A percentile compares a stretch with the other conserved stretches of the same genome.
Conservation (phyloP, 1,284 basidiomycete genomes). For the Inonotus hispidus region DNA sequence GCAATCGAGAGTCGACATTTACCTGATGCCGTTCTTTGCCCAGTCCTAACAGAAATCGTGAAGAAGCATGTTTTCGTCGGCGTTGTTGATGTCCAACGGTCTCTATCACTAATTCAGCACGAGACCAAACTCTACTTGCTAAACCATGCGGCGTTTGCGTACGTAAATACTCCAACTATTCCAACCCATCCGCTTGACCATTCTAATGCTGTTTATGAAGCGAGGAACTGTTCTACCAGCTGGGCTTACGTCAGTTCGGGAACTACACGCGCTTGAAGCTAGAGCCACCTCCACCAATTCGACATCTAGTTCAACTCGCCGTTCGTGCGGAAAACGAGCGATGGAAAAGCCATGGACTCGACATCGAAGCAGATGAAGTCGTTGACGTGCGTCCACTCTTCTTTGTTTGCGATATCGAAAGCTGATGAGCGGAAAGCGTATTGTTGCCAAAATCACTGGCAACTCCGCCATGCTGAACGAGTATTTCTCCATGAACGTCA, state of each 20-base stretch:
- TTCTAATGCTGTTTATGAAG: constrained; percentile 35
- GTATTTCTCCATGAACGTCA: constrained; percentile 82
- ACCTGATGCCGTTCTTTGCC: not conserved
- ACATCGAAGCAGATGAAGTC: constrained; percentile 53
- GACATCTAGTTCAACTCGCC: constrained; percentile 71
- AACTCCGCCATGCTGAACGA: constrained; percentile 86
- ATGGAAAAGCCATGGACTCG: constrained; percentile 32
- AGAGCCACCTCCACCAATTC: constrained; percentile 76
- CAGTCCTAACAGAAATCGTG: constrained; percentile 81
- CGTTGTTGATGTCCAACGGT: constrained; percentile 74
- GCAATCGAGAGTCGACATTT: too few species aligned
- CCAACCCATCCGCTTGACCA: not conserved
- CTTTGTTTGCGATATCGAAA: not conserved
- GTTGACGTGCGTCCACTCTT: constrained; percentile 53
- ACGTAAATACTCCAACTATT: constrained; percentile 27
- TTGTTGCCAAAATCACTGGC: constrained; percentile 48
- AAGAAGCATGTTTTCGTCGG: constrained; percentile 91
- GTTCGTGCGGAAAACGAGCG: constrained; percentile 67
- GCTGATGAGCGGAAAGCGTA: constrained; percentile 41
- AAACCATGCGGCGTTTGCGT: constrained; percentile 82
- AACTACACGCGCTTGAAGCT: constrained; percentile 71
- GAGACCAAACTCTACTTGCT: constrained; percentile 86
- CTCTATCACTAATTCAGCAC: constrained; percentile 83
- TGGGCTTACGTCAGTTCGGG: constrained; percentile 90
- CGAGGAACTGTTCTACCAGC: constrained; percentile 94